Evolutionary conservation across 129 eudicot genomes (phyloP).

Genomic region (Dittrichia graveolens): DNA sequence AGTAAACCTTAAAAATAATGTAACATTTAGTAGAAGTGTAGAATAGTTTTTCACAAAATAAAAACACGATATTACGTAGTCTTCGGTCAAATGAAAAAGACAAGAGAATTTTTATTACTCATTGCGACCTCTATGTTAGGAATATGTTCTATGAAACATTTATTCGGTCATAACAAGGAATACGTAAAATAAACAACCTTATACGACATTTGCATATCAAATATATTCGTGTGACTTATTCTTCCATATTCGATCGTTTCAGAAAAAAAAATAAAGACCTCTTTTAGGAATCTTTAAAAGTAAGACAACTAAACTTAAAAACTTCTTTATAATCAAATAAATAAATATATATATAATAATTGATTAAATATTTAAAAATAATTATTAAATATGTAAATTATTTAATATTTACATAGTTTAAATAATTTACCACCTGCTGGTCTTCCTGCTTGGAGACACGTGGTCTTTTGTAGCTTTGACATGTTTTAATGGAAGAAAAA

Average conservation of each 20-base stretch:
- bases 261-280: not conserved
- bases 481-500: too few species aligned
- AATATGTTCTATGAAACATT: not conserved
- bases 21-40: too few species aligned
- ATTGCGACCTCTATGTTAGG: not conserved
- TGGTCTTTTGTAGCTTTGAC: too few species aligned
- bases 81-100: not conserved
- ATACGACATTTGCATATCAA: not conserved
- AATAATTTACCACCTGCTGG: too few species aligned
- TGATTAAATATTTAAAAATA: not conserved
- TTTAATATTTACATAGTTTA: too few species aligned
- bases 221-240: not conserved
- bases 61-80: not conserved
- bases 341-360: not conserved
- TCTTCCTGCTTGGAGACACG: too few species aligned
- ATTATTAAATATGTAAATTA: too few species aligned
- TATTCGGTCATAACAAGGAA: conserved; percentile 5
- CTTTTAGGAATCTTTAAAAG: not conserved
- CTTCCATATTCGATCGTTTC: not conserved
- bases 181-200: not conserved
- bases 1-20: too few species aligned
- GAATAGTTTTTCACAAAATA: not conserved
- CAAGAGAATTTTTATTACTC: not conserved
- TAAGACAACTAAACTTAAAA: not conserved
- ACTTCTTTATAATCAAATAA: too few species aligned